Evolutionary conservation across 164 flowering plant species (phyloP), one percentile per base, ranked within the genome.

Genomic region (Taxillus chinensis): DNA sequence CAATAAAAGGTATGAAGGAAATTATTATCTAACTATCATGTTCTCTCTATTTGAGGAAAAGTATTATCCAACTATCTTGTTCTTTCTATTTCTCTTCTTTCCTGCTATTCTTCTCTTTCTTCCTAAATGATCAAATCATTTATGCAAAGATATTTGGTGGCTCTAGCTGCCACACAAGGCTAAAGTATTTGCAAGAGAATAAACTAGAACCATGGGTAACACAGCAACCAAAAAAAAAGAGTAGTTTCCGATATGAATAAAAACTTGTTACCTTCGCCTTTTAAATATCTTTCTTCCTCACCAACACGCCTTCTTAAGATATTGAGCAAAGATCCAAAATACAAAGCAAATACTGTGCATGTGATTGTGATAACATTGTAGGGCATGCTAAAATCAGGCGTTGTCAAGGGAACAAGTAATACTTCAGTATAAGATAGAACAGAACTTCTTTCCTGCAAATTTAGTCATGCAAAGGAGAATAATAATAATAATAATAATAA

Each of bases 381-480:
- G 65, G 98, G 98, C 98, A 90, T 93, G 83, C 98, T 93, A 67
- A 93, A 93, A 78, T 93, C 98, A 68, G 98, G 98, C 43, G 98
- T 93, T 46, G 98, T 84, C 79, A 93, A 73, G 15, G 98, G 97
- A 60, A 93, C 96, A 56, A 93, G 96, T 65, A 93, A 71, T 55
- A 87, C 88, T 89, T 93, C 98, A 40, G 98, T 88, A 72, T 93
- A 93, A 16, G 85, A 82, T 48, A 71, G 71, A 43, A 87, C 85
- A 63, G 74, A 73, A 69, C 67, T 82, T 64, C 67, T 72, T 72
- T 77, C 87, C 98, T 93, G 82, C 68, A 75, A 52, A 59, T 11
- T 62, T 64, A 61, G 54, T 42, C 39, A 68, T 53, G 67, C 41
- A 61, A 66, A 14, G 3, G 70, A 63, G 42, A 65, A 9, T 12